Evolutionary conservation across 2,329 filamentous ascomycete species (phyloP), one percentile per base, ranked within the genome.

Genomic region (Beauveria bassiana): DNA sequence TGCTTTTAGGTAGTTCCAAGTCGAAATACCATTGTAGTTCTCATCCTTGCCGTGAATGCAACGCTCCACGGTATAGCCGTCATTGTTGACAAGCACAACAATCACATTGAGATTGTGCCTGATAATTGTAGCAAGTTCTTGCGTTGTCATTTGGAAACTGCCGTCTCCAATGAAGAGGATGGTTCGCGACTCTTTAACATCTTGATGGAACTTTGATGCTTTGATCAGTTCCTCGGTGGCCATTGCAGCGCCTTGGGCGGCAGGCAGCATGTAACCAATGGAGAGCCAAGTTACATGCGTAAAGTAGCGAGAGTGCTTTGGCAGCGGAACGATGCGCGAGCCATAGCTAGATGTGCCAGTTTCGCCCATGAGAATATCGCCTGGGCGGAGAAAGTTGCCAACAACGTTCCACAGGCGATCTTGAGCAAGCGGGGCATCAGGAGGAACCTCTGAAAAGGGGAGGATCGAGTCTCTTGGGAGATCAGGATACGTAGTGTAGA

Each of bases 101-200:
- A 68, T 73, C 3, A 81, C 75, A 43, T 81, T 74, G 24, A 84
- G 73, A 3, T 77, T 74, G 60, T 81, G 75, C 18, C 75, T 75
- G 65, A 89, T 83, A 66, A 88, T 87, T 2, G 84, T 86, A 12
- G 81, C 81, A 3, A 90, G 73, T 65, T 88, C 86, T 68, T 89
- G 86, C 0, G 80, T 84, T 0, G 86, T 89, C 73, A 89, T 81
- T 65, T 87, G 82, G 62, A 89, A 79, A 64, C 83, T 86, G 3
- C 86, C 86, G 58, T 87, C 85, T 5, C 85, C 85, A 40, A 85
- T 85, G 63, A 85, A 77, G 1, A 87, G 71, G 10, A 86, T 76
- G 0, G 83, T 82, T 16, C 71, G 70, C 7, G 71, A 67, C 10
- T 63, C 60, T 16, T 63, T 61, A 18, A 67, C 18, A n/a, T 63